Base-by-base conservation (phyloP, 768 basidiomycete genomes). In the Leucosporidium scottii region DNA sequence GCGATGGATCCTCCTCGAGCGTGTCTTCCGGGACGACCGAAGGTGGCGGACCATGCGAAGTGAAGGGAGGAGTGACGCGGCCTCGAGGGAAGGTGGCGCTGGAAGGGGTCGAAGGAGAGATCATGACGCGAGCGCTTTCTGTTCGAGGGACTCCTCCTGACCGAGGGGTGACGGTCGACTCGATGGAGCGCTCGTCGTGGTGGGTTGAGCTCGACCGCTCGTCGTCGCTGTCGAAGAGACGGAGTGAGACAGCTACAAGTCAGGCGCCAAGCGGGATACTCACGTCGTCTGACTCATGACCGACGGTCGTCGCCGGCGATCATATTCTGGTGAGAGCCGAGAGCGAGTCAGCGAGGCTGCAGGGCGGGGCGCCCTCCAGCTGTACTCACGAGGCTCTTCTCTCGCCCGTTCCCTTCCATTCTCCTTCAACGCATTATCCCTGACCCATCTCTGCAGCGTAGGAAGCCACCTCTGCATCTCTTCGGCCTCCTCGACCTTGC, bases 391-490 rank as follows among this genome's bases (percentile, higher is more conserved):
- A 44, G 39, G 39, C 39, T 44, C 39, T 17, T 44, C 39, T 17
- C 39, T 44, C 51, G 27, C 23, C 51, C n/a, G 51, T 10, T 53
- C 51, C 51, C 51, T 17, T 27, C n/a, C 51, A 27, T 53, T 53
- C 51, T 53, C 51, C 51, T 27, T 53, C 51, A 27, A 9, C 10
- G 49, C 28, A 23, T 72, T 62, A 4, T 72, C 68, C 20, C 62
- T 36, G 53, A 72, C 61, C 67, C 67, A 72, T 15, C 65, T 39
- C 28, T 62, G 30, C 39, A 72, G 21, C 17, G 39, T 51, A 25
- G 63, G 64, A 61, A 94, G 85, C 87, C 91, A 92, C 53, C 85
- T 83, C 75, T 83, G 84, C 81, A 86, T 84, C 23, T 81, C 81
- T 59, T 84, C 82, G 39, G 80, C 78, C 65, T 83, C 81, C 57